phyloP scores from a whole-genome alignment of 345 rosid genomes.

The Physaria fendleri region DNA sequence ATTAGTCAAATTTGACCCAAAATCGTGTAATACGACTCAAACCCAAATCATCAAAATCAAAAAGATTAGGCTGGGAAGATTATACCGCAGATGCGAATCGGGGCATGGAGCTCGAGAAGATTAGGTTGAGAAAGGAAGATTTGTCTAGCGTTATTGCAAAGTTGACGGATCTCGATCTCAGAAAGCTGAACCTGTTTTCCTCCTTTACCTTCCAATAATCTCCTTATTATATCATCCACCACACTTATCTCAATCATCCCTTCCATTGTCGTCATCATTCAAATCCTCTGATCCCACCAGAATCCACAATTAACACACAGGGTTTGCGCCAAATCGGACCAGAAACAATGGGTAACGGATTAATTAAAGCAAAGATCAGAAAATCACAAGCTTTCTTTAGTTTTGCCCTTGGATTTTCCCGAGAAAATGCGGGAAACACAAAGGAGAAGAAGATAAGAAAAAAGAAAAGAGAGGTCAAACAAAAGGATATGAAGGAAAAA shows the following conservation, averaged over 20 bases:
- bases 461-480: too few relatives aligned
- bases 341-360: too few relatives aligned
- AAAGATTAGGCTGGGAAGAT: too few relatives aligned
- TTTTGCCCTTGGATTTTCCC: too few relatives aligned
- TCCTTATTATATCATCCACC: constrained; percentile 83
- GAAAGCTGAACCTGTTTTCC: constrained; percentile 91
- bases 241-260: constrained; percentile 71
- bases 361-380: too few relatives aligned
- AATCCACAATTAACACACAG: constrained; percentile 3
- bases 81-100: constrained; percentile 75
- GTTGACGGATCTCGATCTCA: constrained; percentile 94
- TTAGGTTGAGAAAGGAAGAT: constrained; percentile 75
- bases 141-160: constrained; percentile 87
- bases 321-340: neutral
- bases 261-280: constrained; percentile 68
- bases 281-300: constrained; percentile 8
- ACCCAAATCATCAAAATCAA: too few relatives aligned
- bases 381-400: too few relatives aligned
- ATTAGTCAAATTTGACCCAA: too few relatives aligned
- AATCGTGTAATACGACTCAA: too few relatives aligned
- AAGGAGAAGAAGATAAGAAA: too few relatives aligned
- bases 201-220: constrained; percentile 84
- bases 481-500: too few relatives aligned
- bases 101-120: constrained; percentile 74
- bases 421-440: too few relatives aligned